Percentiles rank a stretch among this genome's conserved stretches.
phyloP scores from a whole-genome alignment of 1,284 basidiomycete genomes.

The Sanguinoderma infundibulare region DNA sequence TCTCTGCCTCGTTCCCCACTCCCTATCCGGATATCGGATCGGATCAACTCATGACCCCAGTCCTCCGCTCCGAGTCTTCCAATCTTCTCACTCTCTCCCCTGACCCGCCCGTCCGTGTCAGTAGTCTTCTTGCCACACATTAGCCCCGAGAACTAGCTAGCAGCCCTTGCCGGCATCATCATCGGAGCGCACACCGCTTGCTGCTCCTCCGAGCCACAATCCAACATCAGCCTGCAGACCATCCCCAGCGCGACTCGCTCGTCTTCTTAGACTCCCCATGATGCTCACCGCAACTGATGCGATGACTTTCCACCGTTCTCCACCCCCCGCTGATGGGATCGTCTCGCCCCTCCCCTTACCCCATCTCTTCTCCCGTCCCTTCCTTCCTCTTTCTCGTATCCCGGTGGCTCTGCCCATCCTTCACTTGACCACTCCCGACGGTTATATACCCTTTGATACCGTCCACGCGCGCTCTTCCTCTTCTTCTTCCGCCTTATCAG shows the following conservation, averaged over 20 bases:
- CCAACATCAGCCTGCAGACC: too few relatives aligned
- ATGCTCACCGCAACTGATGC: too few relatives aligned
- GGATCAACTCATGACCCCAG: constrained; percentile 25
- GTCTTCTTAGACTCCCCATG: too few relatives aligned
- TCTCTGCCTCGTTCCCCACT: constrained; percentile 16
- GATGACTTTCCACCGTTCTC: neutral
- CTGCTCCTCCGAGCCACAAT: too few relatives aligned
- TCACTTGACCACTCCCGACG: neutral
- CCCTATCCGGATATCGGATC: constrained; percentile 20
- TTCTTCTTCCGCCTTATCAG: constrained; percentile 3
- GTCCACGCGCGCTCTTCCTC: constrained; percentile 4
- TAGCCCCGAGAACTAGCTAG: too few relatives aligned
- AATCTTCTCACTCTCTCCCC: neutral
- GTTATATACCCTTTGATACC: neutral
- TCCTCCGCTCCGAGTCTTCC: neutral
- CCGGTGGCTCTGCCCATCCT: neutral
- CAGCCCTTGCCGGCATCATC: too few relatives aligned
- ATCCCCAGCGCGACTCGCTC: too few relatives aligned
- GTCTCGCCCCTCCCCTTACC: neutral
- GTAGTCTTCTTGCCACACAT: neutral
- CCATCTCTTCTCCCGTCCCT: constrained; percentile 14
- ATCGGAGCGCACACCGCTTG: too few relatives aligned
- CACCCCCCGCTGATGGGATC: neutral
- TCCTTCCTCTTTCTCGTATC: neutral
- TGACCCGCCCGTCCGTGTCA: neutral